Conservation (phyloP, 169 alveolate genomes). For the Plasmodium sp. region DNA sequence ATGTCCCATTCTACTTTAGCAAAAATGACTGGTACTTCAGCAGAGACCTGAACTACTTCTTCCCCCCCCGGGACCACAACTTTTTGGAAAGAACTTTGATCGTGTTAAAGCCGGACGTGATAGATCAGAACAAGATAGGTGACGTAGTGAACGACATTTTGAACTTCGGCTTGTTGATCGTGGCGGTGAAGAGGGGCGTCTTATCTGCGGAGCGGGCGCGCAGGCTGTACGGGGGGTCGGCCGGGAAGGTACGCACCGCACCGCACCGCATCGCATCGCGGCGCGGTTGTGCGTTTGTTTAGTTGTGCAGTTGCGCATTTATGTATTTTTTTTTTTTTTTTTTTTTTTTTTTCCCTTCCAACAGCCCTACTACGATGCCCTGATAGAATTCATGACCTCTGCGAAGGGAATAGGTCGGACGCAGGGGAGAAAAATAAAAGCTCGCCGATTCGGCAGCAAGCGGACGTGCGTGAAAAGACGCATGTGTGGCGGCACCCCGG, state of each 20-base stretch:
- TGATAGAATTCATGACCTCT: conserved; percentile 64
- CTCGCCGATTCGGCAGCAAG: not conserved
- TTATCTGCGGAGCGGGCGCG: conserved; percentile 30
- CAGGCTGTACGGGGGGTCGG: conserved; percentile 14
- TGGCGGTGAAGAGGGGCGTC: conserved; percentile 58
- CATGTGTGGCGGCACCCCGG: not conserved
- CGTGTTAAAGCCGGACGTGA: conserved; percentile 65
- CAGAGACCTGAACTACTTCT: conserved; percentile 52
- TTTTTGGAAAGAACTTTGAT: conserved; percentile 47
- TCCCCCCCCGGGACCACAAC: conserved; percentile 16
- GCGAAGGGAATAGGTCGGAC: conserved; percentile 58
- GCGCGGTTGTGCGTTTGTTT: not conserved
- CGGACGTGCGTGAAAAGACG: not conserved
- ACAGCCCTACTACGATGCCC: conserved; percentile 39
- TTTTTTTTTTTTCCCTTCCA: not conserved
- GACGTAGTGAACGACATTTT: conserved; percentile 53
- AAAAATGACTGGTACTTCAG: conserved; percentile 67
- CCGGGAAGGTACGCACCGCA: conserved; percentile 13
- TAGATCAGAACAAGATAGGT: conserved; percentile 29
- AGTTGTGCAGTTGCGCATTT: not conserved
- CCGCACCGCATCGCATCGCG: not conserved
- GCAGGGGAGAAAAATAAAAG: not conserved
- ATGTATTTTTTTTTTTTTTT: not conserved
- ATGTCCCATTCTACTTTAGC: conserved; percentile 64
- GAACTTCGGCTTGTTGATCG: conserved; percentile 50